phyloP scores from a whole-genome alignment of 306 rosid species.

The Castanopsis chinensis region DNA sequence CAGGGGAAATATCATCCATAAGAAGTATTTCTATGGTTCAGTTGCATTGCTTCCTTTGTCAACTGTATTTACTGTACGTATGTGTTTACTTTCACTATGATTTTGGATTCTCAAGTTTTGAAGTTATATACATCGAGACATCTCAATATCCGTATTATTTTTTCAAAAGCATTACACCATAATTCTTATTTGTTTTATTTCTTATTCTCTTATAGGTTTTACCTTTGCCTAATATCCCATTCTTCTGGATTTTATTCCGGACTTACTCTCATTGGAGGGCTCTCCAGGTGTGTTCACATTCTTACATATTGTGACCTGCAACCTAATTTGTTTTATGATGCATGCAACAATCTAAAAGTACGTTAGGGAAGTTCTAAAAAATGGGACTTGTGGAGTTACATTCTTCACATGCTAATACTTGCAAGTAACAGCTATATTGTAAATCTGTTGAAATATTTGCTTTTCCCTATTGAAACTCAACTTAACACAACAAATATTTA shows the following conservation, averaged over 20 bases:
- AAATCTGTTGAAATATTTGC: neutral
- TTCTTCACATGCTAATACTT: neutral
- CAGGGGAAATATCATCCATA: constrained; percentile 83
- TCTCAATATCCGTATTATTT: constrained; percentile 1
- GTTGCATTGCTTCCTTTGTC: constrained; percentile 72
- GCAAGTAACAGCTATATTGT: neutral
- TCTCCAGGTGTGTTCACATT: constrained; percentile 49
- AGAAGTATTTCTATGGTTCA: constrained; percentile 74
- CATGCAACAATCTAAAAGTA: neutral
- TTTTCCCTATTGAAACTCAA: neutral
- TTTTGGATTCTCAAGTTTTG: neutral
- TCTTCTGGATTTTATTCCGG: constrained; percentile 86
- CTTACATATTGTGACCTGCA: constrained; percentile 14
- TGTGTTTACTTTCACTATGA: constrained; percentile 31
- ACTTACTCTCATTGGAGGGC: constrained; percentile 96
- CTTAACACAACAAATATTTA: neutral
- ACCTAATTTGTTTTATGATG: constrained; percentile 4
- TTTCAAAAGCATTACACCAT: constrained; percentile 5
- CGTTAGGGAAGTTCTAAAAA: neutral
- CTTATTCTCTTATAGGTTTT: constrained; percentile 52
- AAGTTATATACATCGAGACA: constrained; percentile 7
- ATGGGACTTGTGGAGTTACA: neutral
- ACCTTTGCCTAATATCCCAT: constrained; percentile 87
- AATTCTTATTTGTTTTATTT: constrained; percentile 25
- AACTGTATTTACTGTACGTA: constrained; percentile 65